A percentile compares a stretch with the other conserved stretches of the same genome.
Evolutionary conservation across 495 filamentous ascomycete species (phyloP).

Genomic region (Thermochaetoides thermophila): DNA sequence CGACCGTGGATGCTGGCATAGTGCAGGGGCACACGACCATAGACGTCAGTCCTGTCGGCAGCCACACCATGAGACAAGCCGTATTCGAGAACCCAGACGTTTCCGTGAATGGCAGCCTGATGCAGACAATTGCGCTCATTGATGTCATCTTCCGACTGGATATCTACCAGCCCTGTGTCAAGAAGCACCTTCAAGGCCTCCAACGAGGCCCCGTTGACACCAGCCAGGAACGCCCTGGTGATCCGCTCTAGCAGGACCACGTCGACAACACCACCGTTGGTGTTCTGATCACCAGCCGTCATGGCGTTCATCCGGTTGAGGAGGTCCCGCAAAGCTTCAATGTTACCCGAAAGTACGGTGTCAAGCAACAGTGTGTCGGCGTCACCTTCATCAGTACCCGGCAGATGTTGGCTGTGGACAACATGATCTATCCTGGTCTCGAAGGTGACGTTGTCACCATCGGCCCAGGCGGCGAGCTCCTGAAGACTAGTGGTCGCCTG

Average conservation of each 20-base stretch:
- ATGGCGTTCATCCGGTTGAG: conserved; percentile 33
- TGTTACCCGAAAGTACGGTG: conserved; percentile 63
- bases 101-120: conserved; percentile 83
- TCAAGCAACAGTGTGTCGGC: conserved; percentile 79
- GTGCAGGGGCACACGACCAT: conserved; percentile 84
- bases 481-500: conserved; percentile 86
- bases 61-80: conserved; percentile 59
- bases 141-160: conserved; percentile 86
- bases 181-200: conserved; percentile 61
- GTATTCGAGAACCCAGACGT: conserved; percentile 55
- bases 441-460: conserved; percentile 80
- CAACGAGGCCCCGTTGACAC: conserved; percentile 72
- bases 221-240: conserved; percentile 76
- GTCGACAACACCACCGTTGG: conserved; percentile 25
- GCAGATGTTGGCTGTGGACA: conserved; percentile 44
- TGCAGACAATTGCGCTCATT: conserved; percentile 94
- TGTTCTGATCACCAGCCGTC: conserved; percentile 18
- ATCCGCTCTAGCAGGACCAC: conserved; percentile 47
- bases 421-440: conserved; percentile 51
- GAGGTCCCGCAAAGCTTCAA: conserved; percentile 36
- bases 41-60: conserved; percentile 71
- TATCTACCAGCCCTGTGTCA: conserved; percentile 65
- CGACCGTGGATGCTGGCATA: conserved; percentile 93
- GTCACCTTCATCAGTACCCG: conserved; percentile 68
- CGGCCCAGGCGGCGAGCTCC: conserved; percentile 90